Conservation (phyloP, 2,329 filamentous ascomycete species). For the Apiospora saccharicola region DNA sequence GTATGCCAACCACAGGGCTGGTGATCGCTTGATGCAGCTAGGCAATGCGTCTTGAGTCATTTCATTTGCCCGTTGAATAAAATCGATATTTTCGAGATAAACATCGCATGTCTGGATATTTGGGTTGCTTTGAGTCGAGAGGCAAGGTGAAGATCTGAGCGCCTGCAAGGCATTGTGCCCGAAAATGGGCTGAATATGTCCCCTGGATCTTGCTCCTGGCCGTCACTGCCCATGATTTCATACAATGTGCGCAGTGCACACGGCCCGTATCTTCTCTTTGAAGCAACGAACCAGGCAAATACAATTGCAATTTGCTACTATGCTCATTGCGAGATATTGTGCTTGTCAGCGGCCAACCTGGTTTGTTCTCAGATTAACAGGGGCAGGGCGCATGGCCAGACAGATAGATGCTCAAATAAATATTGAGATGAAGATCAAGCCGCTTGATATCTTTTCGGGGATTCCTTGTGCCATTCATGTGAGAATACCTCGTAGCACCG, state of each 20-base stretch:
- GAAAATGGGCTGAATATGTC: not conserved
- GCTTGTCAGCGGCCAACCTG: not conserved
- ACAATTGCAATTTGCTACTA: not conserved
- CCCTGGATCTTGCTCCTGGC: not conserved
- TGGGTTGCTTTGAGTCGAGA: conserved; percentile 15
- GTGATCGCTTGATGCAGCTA: conserved; percentile 64
- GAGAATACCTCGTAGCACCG: not conserved
- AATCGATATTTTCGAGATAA: conserved; percentile 5
- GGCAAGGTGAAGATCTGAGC: not conserved
- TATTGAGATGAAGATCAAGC: not conserved
- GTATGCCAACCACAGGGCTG: conserved; percentile 67
- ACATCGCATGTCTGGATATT: conserved; percentile 18
- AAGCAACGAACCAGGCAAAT: not conserved
- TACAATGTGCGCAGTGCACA: not conserved
- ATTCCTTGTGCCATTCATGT: not conserved
- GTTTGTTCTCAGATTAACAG: not conserved
- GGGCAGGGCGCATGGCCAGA: not conserved
- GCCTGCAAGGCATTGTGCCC: not conserved
- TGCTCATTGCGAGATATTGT: not conserved
- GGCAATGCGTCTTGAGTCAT: conserved; percentile 30
- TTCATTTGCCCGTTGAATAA: not conserved
- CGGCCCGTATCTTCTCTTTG: not conserved
- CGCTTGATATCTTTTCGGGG: not conserved
- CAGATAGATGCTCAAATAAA: not conserved
- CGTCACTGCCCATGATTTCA: not conserved